A percentile compares a stretch with the other conserved stretches of the same genome.
Conservation (phyloP, 495 filamentous ascomycete species). For the Aspergillus bridgeri region DNA sequence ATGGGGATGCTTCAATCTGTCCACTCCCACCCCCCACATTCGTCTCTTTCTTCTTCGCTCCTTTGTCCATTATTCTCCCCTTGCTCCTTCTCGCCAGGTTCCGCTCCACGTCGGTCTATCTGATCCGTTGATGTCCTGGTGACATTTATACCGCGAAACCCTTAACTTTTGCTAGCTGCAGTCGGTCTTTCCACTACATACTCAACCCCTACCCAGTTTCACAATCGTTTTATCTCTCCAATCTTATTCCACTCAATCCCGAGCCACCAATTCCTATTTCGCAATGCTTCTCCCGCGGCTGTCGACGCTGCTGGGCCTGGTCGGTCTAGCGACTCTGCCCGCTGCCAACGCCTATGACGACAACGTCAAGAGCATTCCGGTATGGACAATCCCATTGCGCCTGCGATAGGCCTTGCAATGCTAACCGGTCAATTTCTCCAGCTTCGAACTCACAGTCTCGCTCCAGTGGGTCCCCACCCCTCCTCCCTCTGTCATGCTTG, state of each 20-base stretch:
- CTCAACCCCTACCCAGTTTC: neutral
- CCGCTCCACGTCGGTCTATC: constrained; percentile 15
- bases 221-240: constrained; percentile 17
- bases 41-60: constrained; percentile 14
- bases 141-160: constrained; percentile 20
- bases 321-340: constrained; percentile 31
- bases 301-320: constrained; percentile 39
- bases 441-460: constrained; percentile 74
- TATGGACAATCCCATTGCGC: constrained; percentile 23
- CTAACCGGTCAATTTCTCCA: constrained; percentile 28
- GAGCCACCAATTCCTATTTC: neutral
- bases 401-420: neutral
- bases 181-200: constrained; percentile 16
- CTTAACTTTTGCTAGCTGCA: constrained; percentile 3
- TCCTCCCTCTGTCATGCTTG: neutral
- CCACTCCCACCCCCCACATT: constrained; percentile 3
- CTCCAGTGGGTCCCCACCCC: constrained; percentile 39
- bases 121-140: constrained; percentile 27
- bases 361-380: constrained; percentile 56
- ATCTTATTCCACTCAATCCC: neutral
- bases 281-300: constrained; percentile 40
- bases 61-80: constrained; percentile 3
- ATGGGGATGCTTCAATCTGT: constrained; percentile 12
- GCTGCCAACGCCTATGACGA: constrained; percentile 35
- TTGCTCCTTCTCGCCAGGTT: constrained; percentile 1